These are phyloP conservation scores for Nemania sp. DNA, from an alignment of 2,329 filamentous ascomycete species.

Conservation along the genomic window DNA sequence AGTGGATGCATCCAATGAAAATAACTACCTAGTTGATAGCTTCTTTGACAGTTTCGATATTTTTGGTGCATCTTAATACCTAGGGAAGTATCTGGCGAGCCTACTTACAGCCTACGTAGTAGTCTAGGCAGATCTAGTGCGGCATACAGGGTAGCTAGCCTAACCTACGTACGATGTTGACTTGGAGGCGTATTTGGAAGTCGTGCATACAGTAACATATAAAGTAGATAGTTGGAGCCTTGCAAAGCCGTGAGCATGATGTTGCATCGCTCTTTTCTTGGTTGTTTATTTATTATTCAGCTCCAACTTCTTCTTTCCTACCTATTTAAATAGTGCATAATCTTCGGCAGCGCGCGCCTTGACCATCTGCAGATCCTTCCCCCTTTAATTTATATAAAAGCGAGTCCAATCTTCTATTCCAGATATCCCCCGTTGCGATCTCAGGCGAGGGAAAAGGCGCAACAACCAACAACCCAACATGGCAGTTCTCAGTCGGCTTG, in stretches of 20 bases:
- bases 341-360: background rate
- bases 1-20: background rate
- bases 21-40: too few relatives aligned
- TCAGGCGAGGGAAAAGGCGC: background rate
- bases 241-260: background rate
- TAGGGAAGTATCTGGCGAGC: too few relatives aligned
- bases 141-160: background rate
- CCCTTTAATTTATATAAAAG: background rate
- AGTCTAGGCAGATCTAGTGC: background rate
- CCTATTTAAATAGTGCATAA: background rate
- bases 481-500: conserved; percentile 17
- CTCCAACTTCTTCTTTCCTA: background rate
- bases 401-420: background rate
- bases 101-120: background rate
- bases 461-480: conserved; percentile 1
- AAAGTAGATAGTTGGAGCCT: background rate
- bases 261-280: background rate
- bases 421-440: background rate
- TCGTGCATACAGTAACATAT: background rate
- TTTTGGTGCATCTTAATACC: too few relatives aligned
- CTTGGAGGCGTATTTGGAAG: background rate
- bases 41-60: too few relatives aligned
- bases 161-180: background rate
- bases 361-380: background rate
- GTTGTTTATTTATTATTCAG: background rate